phyloP scores from a whole-genome alignment of 1,284 basidiomycete species.

The Caloboletus firmus region DNA sequence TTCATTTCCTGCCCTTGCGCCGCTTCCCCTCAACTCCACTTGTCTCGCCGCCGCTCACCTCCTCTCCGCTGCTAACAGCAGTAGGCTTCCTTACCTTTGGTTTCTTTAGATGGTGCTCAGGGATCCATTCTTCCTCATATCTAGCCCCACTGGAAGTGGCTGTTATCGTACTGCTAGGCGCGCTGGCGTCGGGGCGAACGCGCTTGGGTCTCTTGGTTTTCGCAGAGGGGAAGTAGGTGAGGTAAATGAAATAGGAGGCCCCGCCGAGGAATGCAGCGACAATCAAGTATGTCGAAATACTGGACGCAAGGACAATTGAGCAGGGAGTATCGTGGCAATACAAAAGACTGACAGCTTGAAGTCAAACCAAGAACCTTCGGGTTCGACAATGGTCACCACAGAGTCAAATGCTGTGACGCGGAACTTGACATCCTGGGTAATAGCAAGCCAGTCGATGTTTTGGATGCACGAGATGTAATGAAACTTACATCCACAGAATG shows the following conservation, averaged over 20 bases:
- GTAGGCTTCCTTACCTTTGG: constrained; percentile 51
- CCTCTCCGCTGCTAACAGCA: constrained; percentile 61
- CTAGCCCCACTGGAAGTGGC: constrained; percentile 69
- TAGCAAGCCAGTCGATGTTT: background rate
- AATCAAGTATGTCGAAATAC: constrained; percentile 76
- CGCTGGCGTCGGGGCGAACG: constrained; percentile 44
- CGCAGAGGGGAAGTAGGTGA: constrained; percentile 62
- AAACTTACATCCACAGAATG: constrained; percentile 60
- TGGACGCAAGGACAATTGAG: constrained; percentile 33
- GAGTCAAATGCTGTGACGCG: constrained; percentile 76
- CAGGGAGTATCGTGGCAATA: background rate
- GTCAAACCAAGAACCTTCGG: constrained; percentile 77
- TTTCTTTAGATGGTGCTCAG: constrained; percentile 81
- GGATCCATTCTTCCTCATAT: constrained; percentile 93
- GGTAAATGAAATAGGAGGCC: constrained; percentile 67
- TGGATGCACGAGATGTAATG: constrained; percentile 1
- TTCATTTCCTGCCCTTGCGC: constrained; percentile 60
- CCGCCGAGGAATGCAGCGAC: constrained; percentile 66
- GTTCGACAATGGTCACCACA: constrained; percentile 81
- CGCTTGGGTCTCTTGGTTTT: constrained; percentile 40
- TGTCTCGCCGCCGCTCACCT: constrained; percentile 58
- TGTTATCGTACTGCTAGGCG: constrained; percentile 61
- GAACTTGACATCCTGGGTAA: constrained; percentile 50
- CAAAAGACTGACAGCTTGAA: constrained; percentile 64
- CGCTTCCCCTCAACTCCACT: constrained; percentile 59